Conservation (phyloP, 2,329 filamentous ascomycete genomes). For the Colletotrichum lupini region DNA sequence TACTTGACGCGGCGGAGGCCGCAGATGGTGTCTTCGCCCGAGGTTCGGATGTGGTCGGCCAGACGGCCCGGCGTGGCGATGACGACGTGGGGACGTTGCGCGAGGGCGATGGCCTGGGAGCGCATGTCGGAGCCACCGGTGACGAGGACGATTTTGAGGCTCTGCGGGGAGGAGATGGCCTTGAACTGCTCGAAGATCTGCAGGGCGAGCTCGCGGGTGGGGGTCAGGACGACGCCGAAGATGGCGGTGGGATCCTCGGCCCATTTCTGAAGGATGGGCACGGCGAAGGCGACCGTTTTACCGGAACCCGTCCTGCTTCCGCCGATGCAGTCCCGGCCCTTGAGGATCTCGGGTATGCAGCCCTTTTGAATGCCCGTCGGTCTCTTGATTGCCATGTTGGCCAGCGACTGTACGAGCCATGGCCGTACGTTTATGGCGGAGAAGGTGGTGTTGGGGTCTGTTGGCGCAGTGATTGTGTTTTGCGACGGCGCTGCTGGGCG, state of each 20-base stretch:
- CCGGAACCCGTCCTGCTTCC: constrained; percentile 95
- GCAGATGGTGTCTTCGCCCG: constrained; percentile 88
- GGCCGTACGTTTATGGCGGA: constrained; percentile 78
- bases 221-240: constrained; percentile 89
- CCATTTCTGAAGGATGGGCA: constrained; percentile 94
- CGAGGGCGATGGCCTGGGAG: constrained; percentile 85
- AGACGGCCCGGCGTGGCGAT: constrained; percentile 94
- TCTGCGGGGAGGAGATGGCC: constrained; percentile 88
- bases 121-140: constrained; percentile 96
- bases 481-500: constrained; percentile 33
- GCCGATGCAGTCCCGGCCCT: constrained; percentile 93
- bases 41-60: constrained; percentile 92
- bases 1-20: constrained; percentile 83
- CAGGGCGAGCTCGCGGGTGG: constrained; percentile 89
- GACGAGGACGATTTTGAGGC: constrained; percentile 87
- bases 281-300: constrained; percentile 96
- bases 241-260: constrained; percentile 91
- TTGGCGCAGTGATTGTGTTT: constrained; percentile 59
- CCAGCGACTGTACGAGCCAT: constrained; percentile 88
- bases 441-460: constrained; percentile 73
- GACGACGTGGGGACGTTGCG: constrained; percentile 86
- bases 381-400: constrained; percentile 81
- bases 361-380: constrained; percentile 94
- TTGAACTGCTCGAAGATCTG: constrained; percentile 98
- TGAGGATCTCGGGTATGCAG: constrained; percentile 92